A percentile compares a stretch with the other conserved stretches of the same genome.
These are phyloP conservation scores for Hanseniaspora occidentalis DNA, from an alignment of 805 yeast genomes.

Conservation along the genomic window DNA sequence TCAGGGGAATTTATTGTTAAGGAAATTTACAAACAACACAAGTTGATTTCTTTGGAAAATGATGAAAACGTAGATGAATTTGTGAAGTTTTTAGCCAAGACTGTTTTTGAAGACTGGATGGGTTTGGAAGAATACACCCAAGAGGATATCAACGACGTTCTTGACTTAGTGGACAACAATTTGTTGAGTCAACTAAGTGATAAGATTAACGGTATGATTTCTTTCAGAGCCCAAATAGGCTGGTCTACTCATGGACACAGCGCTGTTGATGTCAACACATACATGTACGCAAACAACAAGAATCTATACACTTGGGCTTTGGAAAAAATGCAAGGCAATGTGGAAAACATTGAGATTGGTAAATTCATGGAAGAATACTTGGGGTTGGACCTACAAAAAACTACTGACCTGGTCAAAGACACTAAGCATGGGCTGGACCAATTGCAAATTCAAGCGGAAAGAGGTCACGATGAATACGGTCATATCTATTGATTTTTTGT, in stretches of 20 bases:
- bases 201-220: slow-evolving; percentile 55
- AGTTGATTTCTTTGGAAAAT: slow-evolving; percentile 23
- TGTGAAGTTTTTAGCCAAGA: slow-evolving; percentile 35
- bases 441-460: slow-evolving; percentile 6
- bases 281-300: slow-evolving; percentile 57
- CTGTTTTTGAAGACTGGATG: slow-evolving; percentile 48
- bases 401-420: slow-evolving; percentile 38
- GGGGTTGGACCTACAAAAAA: slow-evolving; percentile 33
- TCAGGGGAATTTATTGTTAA: slow-evolving; percentile 61
- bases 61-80: slow-evolving; percentile 23
- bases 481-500: neutral
- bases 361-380: slow-evolving; percentile 46
- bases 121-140: slow-evolving; percentile 48
- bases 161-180: slow-evolving; percentile 23
- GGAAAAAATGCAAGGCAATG: slow-evolving; percentile 56
- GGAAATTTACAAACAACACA: slow-evolving; percentile 15
- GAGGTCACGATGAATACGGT: slow-evolving; percentile 2
- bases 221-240: slow-evolving; percentile 80
- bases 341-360: slow-evolving; percentile 82
- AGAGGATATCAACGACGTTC: slow-evolving; percentile 38
- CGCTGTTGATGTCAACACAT: slow-evolving; percentile 90
- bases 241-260: slow-evolving; percentile 96
- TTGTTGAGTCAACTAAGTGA: slow-evolving; percentile 25
- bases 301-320: slow-evolving; percentile 28
- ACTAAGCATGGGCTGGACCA: slow-evolving; percentile 34